phyloP scores from a whole-genome alignment of 2,329 filamentous ascomycete genomes.

The Claviceps africana region DNA sequence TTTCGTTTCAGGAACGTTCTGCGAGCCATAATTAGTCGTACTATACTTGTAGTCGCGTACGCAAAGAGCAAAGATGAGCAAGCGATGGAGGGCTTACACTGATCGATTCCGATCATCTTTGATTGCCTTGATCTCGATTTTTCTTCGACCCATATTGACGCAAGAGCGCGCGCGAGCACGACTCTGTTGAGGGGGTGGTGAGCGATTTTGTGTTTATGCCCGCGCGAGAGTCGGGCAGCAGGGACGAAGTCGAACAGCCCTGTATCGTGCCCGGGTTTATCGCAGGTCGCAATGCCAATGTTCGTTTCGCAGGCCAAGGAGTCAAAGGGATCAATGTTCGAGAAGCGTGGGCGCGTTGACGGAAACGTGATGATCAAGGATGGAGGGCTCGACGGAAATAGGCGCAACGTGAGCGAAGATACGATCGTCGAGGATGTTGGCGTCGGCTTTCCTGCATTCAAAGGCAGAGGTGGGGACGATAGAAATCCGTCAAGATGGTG shows the following conservation, averaged over 20 bases:
- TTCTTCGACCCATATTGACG: slow-evolving; percentile 75
- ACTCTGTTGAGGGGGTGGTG: background rate
- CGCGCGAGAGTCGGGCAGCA: background rate
- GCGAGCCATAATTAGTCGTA: slow-evolving; percentile 3
- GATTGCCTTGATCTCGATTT: slow-evolving; percentile 99
- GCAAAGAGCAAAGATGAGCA: background rate
- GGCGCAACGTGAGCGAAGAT: background rate
- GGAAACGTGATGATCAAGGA: background rate
- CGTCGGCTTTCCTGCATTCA: background rate
- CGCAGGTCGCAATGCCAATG: background rate
- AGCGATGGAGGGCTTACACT: slow-evolving; percentile 55
- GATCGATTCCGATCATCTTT: slow-evolving; percentile 96
- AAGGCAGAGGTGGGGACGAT: background rate
- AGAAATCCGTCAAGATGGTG: background rate
- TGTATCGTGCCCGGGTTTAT: background rate
- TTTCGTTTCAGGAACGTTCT: slow-evolving; percentile 98
- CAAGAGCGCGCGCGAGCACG: slow-evolving; percentile 5
- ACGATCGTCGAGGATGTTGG: background rate
- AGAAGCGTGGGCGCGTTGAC: background rate
- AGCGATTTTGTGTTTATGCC: slow-evolving; percentile 4
- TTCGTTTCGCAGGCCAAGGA: background rate
- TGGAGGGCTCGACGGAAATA: background rate
- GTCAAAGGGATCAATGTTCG: background rate
- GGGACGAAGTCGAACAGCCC: background rate
- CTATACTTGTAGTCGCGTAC: background rate